Conservation (phyloP, 305 asterid genomes). For the Caryopteris hybrid region DNA sequence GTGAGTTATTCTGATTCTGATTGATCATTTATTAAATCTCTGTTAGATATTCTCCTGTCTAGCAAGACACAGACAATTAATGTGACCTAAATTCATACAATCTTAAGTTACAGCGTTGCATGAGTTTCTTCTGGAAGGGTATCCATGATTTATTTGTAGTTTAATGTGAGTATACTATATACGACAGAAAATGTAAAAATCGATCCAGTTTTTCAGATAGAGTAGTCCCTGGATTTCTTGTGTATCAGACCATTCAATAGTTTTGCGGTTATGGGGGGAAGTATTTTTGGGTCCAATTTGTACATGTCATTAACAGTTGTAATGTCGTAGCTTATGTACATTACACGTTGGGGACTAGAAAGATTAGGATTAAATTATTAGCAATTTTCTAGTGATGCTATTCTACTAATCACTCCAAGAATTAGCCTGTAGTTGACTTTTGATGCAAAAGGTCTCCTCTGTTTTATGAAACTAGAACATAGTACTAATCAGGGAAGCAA, state of each 20-base stretch:
- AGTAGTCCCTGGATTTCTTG: neutral
- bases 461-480: neutral
- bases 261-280: neutral
- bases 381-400: neutral
- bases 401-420: neutral
- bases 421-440: neutral
- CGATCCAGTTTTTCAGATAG: conserved; percentile 3
- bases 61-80: neutral
- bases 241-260: neutral
- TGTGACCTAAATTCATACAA: neutral
- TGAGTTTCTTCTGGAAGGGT: neutral
- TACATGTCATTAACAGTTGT: neutral
- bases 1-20: conserved; percentile 33
- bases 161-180: neutral
- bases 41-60: neutral
- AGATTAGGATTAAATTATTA: neutral
- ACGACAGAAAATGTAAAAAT: neutral
- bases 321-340: neutral
- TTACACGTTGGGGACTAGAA: neutral
- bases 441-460: neutral
- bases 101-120: neutral
- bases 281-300: neutral
- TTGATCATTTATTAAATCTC: neutral
- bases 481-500: neutral
- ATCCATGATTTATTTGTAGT: neutral